A percentile compares a stretch with the other conserved stretches of the same genome.
phyloP scores from a whole-genome alignment of 345 rosid species.

The Garcia nutans region DNA sequence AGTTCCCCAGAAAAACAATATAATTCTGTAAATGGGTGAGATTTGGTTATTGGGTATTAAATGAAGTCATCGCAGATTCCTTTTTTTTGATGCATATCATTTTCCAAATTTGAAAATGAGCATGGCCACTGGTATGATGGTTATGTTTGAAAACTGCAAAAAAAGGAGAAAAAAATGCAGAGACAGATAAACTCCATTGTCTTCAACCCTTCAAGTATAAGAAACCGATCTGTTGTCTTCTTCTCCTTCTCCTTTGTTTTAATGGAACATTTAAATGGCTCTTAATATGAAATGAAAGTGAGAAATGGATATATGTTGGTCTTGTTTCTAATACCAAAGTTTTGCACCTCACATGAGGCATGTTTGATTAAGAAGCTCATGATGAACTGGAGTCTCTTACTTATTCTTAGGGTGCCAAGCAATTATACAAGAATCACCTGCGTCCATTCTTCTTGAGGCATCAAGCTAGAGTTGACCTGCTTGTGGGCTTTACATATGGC shows the following conservation, averaged over 20 bases:
- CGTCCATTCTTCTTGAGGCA: slow-evolving; percentile 61
- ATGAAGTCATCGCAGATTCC: background rate
- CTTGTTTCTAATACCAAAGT: background rate
- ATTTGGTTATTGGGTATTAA: too few species aligned
- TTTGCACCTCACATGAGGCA: background rate
- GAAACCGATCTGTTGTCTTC: background rate
- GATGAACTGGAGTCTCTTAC: background rate
- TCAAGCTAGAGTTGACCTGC: slow-evolving; percentile 51
- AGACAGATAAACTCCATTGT: too few species aligned
- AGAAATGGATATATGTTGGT: too few species aligned
- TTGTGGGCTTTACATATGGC: slow-evolving; percentile 39
- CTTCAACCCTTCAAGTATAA: background rate
- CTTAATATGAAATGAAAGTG: background rate
- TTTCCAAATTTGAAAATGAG: background rate
- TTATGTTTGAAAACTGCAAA: too few species aligned
- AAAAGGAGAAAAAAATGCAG: too few species aligned
- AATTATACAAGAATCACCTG: slow-evolving; percentile 51
- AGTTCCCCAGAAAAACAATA: too few species aligned
- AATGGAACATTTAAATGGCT: background rate
- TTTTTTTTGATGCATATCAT: background rate
- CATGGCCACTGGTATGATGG: too few species aligned
- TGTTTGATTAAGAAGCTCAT: background rate
- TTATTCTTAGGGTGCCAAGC: slow-evolving; percentile 50
- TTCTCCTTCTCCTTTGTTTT: background rate
- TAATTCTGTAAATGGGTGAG: too few species aligned